Percentiles rank a stretch among this genome's conserved stretches.
These are phyloP conservation scores for Coemansia sp. DNA, from an alignment of 192 early-diverging fungal genomes.

Conservation along the genomic window DNA sequence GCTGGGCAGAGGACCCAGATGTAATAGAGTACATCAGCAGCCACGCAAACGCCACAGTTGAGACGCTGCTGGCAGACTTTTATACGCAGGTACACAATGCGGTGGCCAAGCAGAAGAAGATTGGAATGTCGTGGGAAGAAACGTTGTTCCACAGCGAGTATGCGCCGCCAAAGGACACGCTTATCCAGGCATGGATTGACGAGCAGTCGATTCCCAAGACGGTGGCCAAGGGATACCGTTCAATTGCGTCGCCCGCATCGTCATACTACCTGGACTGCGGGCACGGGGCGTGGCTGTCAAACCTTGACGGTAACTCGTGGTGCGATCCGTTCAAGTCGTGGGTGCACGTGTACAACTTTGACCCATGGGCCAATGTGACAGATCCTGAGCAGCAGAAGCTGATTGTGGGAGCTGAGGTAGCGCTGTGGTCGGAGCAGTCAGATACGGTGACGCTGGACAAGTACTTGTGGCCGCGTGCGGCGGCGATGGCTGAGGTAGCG, in stretches of 20 bases:
- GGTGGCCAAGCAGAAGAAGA: slow-evolving; percentile 52
- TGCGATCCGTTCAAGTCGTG: slow-evolving; percentile 74
- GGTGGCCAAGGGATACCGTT: slow-evolving; percentile 62
- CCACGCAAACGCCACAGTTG: slow-evolving; percentile 34
- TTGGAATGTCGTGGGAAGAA: slow-evolving; percentile 80
- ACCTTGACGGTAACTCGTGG: slow-evolving; percentile 67
- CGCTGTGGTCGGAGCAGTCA: slow-evolving; percentile 69
- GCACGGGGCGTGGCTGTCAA: slow-evolving; percentile 69
- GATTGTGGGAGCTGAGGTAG: slow-evolving; percentile 67
- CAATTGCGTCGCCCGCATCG: slow-evolving; percentile 60
- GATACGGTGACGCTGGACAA: slow-evolving; percentile 58
- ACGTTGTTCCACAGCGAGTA: slow-evolving; percentile 58
- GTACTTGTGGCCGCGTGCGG: slow-evolving; percentile 68
- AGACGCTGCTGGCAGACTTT: slow-evolving; percentile 51
- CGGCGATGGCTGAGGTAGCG: slow-evolving; percentile 64
- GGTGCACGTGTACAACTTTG: slow-evolving; percentile 69
- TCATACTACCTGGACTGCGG: slow-evolving; percentile 78
- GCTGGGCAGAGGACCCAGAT: slow-evolving; percentile 60
- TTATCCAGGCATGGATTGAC: slow-evolving; percentile 73
- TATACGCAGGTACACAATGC: slow-evolving; percentile 56
- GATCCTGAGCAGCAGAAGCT: slow-evolving; percentile 53
- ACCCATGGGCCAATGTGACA: slow-evolving; percentile 59
- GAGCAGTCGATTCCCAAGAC: slow-evolving; percentile 55
- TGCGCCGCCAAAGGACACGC: slow-evolving; percentile 58
- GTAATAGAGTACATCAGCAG: slow-evolving; percentile 39